Evolutionary conservation across 2,329 filamentous ascomycete genomes (phyloP), one percentile per base, ranked within the genome.

Genomic region (Scleromitrula shiraiana): DNA sequence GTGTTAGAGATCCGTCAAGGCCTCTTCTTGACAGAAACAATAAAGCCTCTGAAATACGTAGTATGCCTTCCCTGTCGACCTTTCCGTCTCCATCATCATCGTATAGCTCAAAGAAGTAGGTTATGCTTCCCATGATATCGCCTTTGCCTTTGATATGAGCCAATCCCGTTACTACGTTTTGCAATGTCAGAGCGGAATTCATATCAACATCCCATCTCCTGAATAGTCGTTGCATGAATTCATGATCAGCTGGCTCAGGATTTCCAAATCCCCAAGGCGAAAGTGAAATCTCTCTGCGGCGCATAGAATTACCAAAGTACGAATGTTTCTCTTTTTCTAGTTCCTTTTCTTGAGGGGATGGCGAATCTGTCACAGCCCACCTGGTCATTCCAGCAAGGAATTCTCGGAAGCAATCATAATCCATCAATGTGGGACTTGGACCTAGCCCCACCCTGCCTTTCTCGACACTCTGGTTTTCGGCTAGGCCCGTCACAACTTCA

Each of bases 111-210:
- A 98, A 98, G 66, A 98, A 97, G 68, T 97, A 97, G 51, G 83
- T 93, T 62, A 98, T 97, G 50, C 87, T 93, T 24, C 88, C 88
- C 91, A 98, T 96, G 56, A 98, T 96, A 66, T 98, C 93, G 39
- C 84, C 83, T 47, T 85, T 89, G 7, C 93, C 91, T 65, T 95
- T 97, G 61, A 98, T 88, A 12, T 86, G 81, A 2, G 91, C 90
- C 38, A 98, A 73, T 0, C 93, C 93, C 15, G 84, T 85, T 5
- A 97, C 93, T 2, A 98, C 88, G 58, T 97, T 88, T 61, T 95
- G 89, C 41, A 98, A 70, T 15, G 83, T 94, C 53, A 98, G 69
- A 1, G 83, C 81, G n/a, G 83, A 83, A 24, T 77, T 81, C 44
- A 80, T 80, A 53, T 90, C 85, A 5, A 80, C 76, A 62, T 96